Percentiles rank a stretch among this genome's conserved stretches.
phyloP scores from a whole-genome alignment of 2,329 filamentous ascomycete species.

The Fusarium redolens region DNA sequence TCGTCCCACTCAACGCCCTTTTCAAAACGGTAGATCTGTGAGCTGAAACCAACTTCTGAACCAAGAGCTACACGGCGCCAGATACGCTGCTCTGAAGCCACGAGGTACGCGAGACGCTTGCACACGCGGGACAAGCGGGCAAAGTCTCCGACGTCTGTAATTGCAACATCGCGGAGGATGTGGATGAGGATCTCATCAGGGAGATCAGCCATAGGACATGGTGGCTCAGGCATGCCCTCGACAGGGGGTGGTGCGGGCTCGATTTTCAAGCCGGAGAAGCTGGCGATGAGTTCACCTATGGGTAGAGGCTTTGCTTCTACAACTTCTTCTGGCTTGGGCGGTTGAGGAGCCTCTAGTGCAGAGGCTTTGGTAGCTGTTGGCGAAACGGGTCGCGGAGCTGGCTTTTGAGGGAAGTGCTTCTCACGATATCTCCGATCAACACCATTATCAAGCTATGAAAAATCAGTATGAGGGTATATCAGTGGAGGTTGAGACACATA shows the following conservation, averaged over 20 bases:
- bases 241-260: slow-evolving; percentile 73
- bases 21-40: slow-evolving; percentile 85
- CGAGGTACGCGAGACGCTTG: slow-evolving; percentile 86
- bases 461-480: slow-evolving; percentile 19
- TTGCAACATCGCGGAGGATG: slow-evolving; percentile 78
- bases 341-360: neutral
- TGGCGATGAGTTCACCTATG: slow-evolving; percentile 76
- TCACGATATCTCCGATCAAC: slow-evolving; percentile 90
- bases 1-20: slow-evolving; percentile 69
- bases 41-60: slow-evolving; percentile 78
- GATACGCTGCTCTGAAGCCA: slow-evolving; percentile 84
- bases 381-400: slow-evolving; percentile 28
- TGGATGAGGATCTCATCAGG: slow-evolving; percentile 88
- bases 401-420: slow-evolving; percentile 82
- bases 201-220: slow-evolving; percentile 81
- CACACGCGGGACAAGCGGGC: slow-evolving; percentile 83
- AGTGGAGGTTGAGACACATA: slow-evolving; percentile 50
- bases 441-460: slow-evolving; percentile 76
- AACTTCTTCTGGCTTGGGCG: slow-evolving; percentile 55
- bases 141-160: slow-evolving; percentile 81
- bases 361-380: slow-evolving; percentile 33
- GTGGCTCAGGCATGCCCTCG: slow-evolving; percentile 76
- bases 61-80: slow-evolving; percentile 84
- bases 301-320: slow-evolving; percentile 62
- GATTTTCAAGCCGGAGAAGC: slow-evolving; percentile 79